These are phyloP conservation scores for Dalbergia cultrata DNA, from an alignment of 306 rosid genomes.

Conservation along the genomic window DNA sequence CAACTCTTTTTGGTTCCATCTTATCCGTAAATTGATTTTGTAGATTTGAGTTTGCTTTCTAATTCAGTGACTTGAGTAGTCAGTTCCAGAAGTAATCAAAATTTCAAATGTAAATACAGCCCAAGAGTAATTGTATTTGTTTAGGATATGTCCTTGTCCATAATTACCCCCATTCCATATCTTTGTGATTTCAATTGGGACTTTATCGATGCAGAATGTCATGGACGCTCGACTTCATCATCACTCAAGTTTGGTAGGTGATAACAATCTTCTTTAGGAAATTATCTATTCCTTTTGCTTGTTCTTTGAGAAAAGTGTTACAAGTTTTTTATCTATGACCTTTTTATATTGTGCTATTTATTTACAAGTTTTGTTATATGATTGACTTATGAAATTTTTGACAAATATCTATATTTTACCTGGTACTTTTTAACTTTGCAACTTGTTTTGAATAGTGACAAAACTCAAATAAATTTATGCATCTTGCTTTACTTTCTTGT, in stretches of 20 bases:
- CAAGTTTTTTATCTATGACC: constrained; percentile 2
- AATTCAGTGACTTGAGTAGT: no score
- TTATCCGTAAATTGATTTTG: no score
- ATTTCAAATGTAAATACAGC: no score
- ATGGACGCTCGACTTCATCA: constrained; percentile 95
- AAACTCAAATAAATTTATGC: constrained; percentile 11
- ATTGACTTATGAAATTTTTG: constrained; percentile 17
- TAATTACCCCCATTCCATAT: constrained; percentile 27
- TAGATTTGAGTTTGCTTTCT: no score
- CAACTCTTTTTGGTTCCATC: no score
- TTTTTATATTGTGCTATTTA: constrained; percentile 12
- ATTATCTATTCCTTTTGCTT: constrained; percentile 11
- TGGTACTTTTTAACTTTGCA: constrained; percentile 8
- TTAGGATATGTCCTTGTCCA: constrained; percentile 17
- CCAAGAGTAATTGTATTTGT: constrained; percentile 17
- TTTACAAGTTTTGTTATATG: not conserved
- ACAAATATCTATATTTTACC: constrained; percentile 17
- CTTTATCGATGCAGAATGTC: constrained; percentile 94
- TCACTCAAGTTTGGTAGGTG: constrained; percentile 97
- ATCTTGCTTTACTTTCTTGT: not conserved
- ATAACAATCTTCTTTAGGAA: constrained; percentile 23
- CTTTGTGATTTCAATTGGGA: constrained; percentile 83
- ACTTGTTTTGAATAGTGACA: not conserved
- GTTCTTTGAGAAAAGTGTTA: constrained; percentile 19
- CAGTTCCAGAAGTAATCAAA: no score